Conservation (phyloP, 2,329 filamentous ascomycete genomes). For the Aspergillus sp. region DNA sequence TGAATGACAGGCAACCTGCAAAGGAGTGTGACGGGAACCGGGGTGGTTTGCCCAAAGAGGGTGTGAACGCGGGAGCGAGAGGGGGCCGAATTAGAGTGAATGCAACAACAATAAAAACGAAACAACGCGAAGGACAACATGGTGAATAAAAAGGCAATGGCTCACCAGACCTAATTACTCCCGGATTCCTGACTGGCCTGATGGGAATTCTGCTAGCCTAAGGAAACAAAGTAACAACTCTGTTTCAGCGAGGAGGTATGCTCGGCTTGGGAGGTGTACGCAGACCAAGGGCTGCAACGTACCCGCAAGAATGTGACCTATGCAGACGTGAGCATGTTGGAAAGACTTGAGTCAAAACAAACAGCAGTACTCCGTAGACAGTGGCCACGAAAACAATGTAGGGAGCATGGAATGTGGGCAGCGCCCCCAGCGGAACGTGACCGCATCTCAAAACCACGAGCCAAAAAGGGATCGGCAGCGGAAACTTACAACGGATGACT, state of each 20-base stretch:
- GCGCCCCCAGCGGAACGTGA: not conserved
- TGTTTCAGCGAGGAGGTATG: conserved; percentile 13
- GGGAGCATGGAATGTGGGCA: conserved; percentile 21
- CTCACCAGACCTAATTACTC: conserved; percentile 15
- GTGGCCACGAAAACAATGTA: conserved; percentile 21
- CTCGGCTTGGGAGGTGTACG: conserved; percentile 11
- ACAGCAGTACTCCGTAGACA: not conserved
- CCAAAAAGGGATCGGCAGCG: conserved; percentile 1
- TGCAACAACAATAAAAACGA: not conserved
- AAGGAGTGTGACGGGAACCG: conserved; percentile 8
- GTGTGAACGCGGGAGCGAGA: not conserved
- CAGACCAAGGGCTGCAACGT: conserved; percentile 5
- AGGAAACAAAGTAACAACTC: conserved; percentile 14
- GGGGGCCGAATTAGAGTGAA: not conserved
- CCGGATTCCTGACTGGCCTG: conserved; percentile 16
- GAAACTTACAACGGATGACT: conserved; percentile 11
- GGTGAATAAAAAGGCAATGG: conserved; percentile 11
- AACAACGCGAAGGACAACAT: not conserved
- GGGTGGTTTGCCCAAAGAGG: not conserved
- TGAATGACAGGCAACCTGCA: not conserved
- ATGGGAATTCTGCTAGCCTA: conserved; percentile 16
- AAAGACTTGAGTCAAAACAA: conserved; percentile 13
- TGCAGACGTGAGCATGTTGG: conserved; percentile 11
- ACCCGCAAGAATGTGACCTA: conserved; percentile 21
- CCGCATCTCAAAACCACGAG: not conserved